Evolutionary conservation across 441 rosid genomes (phyloP).

Genomic region (Sinapis alba): DNA sequence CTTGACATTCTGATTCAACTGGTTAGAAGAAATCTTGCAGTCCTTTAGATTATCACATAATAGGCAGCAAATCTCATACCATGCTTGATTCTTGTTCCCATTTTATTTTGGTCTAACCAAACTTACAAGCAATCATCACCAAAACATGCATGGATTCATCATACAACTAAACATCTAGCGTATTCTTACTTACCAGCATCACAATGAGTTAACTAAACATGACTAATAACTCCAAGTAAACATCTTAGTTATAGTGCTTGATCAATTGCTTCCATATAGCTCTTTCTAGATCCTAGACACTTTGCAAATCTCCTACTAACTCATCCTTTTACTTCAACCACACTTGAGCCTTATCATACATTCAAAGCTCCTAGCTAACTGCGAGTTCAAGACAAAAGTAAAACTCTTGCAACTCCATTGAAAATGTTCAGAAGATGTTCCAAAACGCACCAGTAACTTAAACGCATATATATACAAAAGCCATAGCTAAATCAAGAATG

Average conservation of each 20-base stretch:
- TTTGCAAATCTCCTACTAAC: background rate
- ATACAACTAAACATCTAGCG: background rate
- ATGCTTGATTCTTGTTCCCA: background rate
- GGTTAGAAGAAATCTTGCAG: no score
- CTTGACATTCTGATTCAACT: no score
- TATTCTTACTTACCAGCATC: background rate
- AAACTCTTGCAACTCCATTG: background rate
- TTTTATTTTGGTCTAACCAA: background rate
- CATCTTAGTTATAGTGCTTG: background rate
- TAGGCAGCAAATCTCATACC: background rate
- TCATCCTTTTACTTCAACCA: background rate
- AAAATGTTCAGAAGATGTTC: background rate
- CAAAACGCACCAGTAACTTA: background rate
- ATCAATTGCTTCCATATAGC: background rate
- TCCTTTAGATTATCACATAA: background rate
- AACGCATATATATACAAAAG: slow-evolving; percentile 19
- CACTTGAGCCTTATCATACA: background rate
- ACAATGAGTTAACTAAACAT: background rate
- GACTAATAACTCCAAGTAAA: background rate
- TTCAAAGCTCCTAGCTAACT: slow-evolving; percentile 5
- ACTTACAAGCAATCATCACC: background rate
- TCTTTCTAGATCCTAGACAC: background rate
- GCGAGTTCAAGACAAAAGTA: background rate
- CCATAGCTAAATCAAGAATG: slow-evolving; percentile 18
- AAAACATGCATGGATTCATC: background rate